phyloP scores from a whole-genome alignment of 208 protist genomes.

The Leishmania mexicana region DNA sequence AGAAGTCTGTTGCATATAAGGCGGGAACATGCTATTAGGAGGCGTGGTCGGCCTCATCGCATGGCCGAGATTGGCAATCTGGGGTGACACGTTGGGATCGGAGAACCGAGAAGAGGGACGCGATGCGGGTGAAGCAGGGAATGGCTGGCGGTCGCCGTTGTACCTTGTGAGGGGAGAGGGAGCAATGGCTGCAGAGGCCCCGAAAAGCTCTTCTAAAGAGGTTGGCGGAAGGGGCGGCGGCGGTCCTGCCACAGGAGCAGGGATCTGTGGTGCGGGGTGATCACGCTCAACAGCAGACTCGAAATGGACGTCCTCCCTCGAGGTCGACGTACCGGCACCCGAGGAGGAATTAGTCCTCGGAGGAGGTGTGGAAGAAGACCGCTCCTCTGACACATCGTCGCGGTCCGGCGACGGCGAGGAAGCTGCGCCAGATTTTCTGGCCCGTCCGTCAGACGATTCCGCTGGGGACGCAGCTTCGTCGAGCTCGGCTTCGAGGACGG shows the following conservation, averaged over 20 bases:
- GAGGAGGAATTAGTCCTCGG: not conserved
- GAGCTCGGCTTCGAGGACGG: not conserved
- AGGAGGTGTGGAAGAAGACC: not conserved
- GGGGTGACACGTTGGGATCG: not conserved
- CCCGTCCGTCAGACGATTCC: not conserved
- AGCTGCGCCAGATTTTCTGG: not conserved
- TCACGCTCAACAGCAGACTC: not conserved
- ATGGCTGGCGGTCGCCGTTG: not conserved
- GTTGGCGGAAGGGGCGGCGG: constrained; percentile 1
- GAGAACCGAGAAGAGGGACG: not conserved
- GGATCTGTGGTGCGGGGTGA: not conserved
- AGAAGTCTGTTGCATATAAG: not conserved
- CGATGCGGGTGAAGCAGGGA: not conserved
- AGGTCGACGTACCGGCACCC: not conserved
- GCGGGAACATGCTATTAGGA: not conserved
- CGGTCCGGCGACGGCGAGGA: not conserved
- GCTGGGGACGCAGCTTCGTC: not conserved
- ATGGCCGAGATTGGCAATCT: not conserved
- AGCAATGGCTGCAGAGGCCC: not conserved
- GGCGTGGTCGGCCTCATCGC: not conserved
- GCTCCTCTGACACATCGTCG: not conserved
- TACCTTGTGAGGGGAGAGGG: not conserved
- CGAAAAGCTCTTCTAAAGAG: constrained; percentile 25
- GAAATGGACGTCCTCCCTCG: not conserved
- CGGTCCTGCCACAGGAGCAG: not conserved